A percentile compares a stretch with the other conserved stretches of the same genome.
Evolutionary conservation across 192 early-diverging fungal genomes (phyloP).

Genomic region (Rhizoclosmatium sp.): DNA sequence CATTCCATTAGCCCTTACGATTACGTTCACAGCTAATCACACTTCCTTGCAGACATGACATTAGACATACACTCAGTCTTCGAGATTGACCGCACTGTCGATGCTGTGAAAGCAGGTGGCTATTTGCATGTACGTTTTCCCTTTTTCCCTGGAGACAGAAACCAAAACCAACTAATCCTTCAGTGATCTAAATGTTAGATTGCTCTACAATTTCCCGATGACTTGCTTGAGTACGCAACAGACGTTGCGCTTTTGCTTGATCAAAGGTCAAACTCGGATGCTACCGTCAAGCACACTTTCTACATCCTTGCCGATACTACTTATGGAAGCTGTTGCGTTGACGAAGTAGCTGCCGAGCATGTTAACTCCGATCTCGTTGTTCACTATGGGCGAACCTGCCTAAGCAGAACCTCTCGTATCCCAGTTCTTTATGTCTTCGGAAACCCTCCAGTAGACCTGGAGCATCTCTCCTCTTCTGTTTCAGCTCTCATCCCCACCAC

Average conservation of each 20-base stretch:
- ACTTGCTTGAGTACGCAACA: slow-evolving; percentile 75
- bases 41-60: not conserved
- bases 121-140: slow-evolving; percentile 14
- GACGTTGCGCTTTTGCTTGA: slow-evolving; percentile 59
- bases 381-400: slow-evolving; percentile 94
- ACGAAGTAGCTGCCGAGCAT: slow-evolving; percentile 96
- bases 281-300: slow-evolving; percentile 41
- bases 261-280: not conserved
- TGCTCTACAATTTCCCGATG: slow-evolving; percentile 93
- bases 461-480: slow-evolving; percentile 55
- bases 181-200: slow-evolving; percentile 20
- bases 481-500: slow-evolving; percentile 54
- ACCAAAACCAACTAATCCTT: not conserved
- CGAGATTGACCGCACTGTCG: slow-evolving; percentile 6
- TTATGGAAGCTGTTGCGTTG: slow-evolving; percentile 97
- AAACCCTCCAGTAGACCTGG: slow-evolving; percentile 70
- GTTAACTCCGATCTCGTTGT: slow-evolving; percentile 85
- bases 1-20: not conserved
- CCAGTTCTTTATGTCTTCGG: slow-evolving; percentile 92
- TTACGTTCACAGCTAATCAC: too few relatives aligned
- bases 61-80: not conserved
- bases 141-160: not conserved
- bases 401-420: slow-evolving; percentile 80
- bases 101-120: not conserved
- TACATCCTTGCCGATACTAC: slow-evolving; percentile 95